Percentiles rank a stretch among this genome's conserved stretches.
Evolutionary conservation across 345 rosid genomes (phyloP).

Genomic region (Citrus reticulata): DNA sequence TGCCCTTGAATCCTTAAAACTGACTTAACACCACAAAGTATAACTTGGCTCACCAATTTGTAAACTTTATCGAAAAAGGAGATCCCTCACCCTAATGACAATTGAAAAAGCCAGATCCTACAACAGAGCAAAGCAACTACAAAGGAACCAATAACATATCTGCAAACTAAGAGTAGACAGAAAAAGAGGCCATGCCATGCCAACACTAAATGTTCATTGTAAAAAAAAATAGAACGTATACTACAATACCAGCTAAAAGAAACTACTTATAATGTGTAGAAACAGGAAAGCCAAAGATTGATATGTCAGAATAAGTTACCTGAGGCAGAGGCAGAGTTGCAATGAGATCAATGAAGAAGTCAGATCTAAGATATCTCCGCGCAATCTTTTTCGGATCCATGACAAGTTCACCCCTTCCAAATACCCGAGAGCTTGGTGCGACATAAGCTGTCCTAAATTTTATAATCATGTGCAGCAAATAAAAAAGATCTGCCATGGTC

Average conservation of each 20-base stretch:
- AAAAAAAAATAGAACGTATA: not conserved
- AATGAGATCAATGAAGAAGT: conserved; percentile 77
- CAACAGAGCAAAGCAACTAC: not conserved
- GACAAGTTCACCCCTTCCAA: conserved; percentile 95
- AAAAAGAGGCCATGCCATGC: not conserved
- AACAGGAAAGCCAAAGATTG: not conserved
- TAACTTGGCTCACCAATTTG: not conserved
- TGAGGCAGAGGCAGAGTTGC: conserved; percentile 94
- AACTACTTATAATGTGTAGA: not conserved
- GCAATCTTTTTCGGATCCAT: conserved; percentile 85
- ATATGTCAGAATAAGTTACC: conserved; percentile 33
- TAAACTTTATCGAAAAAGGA: not conserved
- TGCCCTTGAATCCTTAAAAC: not conserved
- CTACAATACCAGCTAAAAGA: not conserved
- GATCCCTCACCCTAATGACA: not conserved
- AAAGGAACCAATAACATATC: not conserved
- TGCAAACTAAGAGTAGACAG: not conserved
- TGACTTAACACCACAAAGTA: not conserved
- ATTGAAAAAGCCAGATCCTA: not conserved
- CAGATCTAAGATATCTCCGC: conserved; percentile 63
- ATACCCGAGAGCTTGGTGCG: conserved; percentile 80
- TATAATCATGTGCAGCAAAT: conserved; percentile 70
- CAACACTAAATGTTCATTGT: not conserved
- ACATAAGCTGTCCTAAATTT: conserved; percentile 89
- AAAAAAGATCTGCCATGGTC: conserved; percentile 80